phyloP scores from a whole-genome alignment of 768 basidiomycete species.

The Lactarius tabidus region DNA sequence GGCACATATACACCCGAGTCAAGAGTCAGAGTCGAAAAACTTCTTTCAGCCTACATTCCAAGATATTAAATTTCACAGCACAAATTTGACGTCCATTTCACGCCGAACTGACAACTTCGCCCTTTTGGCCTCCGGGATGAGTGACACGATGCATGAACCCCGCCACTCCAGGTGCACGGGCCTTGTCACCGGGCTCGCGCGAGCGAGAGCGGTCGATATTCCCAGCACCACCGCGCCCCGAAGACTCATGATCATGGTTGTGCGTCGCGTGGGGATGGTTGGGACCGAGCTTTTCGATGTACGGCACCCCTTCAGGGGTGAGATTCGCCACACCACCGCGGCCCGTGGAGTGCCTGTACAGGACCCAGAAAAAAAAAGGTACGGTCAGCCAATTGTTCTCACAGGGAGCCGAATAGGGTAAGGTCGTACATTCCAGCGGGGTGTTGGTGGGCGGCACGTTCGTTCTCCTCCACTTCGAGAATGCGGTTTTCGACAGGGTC shows the following conservation, averaged over 20 bases:
- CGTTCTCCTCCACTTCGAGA: slow-evolving; percentile 37
- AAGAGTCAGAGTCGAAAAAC: background rate
- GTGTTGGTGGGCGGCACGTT: slow-evolving; percentile 32
- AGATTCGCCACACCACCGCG: slow-evolving; percentile 68
- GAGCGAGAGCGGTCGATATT: slow-evolving; percentile 48
- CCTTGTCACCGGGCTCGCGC: slow-evolving; percentile 27
- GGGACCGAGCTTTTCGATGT: slow-evolving; percentile 21
- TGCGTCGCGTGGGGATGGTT: slow-evolving; percentile 12
- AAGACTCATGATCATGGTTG: slow-evolving; percentile 35
- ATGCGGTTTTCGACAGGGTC: slow-evolving; percentile 25
- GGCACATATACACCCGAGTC: background rate
- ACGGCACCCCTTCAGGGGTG: slow-evolving; percentile 32
- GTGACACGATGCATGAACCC: slow-evolving; percentile 23
- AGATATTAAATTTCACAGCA: background rate
- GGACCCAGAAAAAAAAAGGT: background rate
- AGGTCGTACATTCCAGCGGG: slow-evolving; percentile 36
- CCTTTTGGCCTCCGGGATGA: background rate
- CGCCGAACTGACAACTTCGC: background rate
- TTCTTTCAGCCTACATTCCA: background rate
- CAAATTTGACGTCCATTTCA: background rate
- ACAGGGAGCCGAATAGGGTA: background rate
- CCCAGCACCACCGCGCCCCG: slow-evolving; percentile 59
- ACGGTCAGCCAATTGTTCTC: background rate
- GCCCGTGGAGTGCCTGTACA: slow-evolving; percentile 64
- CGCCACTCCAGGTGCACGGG: slow-evolving; percentile 15